Base-by-base conservation (phyloP, 2,329 filamentous ascomycete genomes). In the Penicillium carneum region DNA sequence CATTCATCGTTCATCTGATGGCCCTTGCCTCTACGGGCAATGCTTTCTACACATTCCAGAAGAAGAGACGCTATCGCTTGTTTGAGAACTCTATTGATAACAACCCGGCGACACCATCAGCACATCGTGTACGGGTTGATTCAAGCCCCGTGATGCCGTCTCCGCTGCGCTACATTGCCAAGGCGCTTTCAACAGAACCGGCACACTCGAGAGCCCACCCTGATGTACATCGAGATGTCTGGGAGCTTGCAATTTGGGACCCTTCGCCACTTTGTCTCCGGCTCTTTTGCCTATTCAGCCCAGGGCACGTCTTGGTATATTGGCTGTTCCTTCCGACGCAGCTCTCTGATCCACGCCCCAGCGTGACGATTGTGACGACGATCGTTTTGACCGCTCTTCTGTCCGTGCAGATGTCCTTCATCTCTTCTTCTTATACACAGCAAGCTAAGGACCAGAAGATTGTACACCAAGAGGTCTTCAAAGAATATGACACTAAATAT, bases 401-500 rank as follows among this genome's bases (percentile, higher is more conserved):
- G 14, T 93, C 93, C 0, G 80, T 84, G 1, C 92, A 97, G 76
- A 84, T 98, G 65, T 84, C 88, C 54, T 82, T 92, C 33, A 81
- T 98, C 51, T 88, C 90, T 62, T 85, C 84, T 2, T 87, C 84
- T 36, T 98, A 94, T 77, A 84, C 86, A 3, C 93, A 94, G 74
- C 93, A 98, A 75, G 87, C 87, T 63, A 96, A 93, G 74, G 95
- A 99, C 76, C 87, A 87, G 1, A 84, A 88, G 2, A 84, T 97
- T 48, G 90, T 99, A 61, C 92, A 96, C 69, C 92, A 90, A 69
- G 91, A 98, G 77, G 94, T 98, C 5, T 84, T 98, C 79, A 89
- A 93, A 74, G 95, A 99, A 79, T 99, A 99, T 74, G 92, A 98
- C 74, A 91, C 88, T 69, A 99, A 99, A 80, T 97, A 90, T 72